Evolutionary conservation across 2,329 filamentous ascomycete species (phyloP).

Genomic region (Mycocentrospora acerina): DNA sequence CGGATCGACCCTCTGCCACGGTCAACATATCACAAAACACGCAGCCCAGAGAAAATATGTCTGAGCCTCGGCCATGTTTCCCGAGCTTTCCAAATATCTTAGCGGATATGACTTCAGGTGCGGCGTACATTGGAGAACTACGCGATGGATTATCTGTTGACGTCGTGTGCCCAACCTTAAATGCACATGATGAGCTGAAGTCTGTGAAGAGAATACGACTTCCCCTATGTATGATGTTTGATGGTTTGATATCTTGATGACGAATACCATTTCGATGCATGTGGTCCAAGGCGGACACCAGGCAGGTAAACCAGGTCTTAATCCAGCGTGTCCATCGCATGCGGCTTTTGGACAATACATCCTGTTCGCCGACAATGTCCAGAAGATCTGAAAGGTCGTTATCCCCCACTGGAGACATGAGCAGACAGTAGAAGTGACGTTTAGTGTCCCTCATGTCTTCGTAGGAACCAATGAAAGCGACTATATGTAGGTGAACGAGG

Average conservation of each 20-base stretch:
- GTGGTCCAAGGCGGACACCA: slow-evolving; percentile 15
- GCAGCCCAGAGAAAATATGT: slow-evolving; percentile 17
- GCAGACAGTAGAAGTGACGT: slow-evolving; percentile 11
- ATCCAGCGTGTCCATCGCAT: too few relatives aligned
- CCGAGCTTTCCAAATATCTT: not conserved
- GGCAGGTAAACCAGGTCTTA: not conserved
- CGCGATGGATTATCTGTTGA: slow-evolving; percentile 7
- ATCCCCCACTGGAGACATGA: slow-evolving; percentile 17
- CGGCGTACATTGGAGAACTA: slow-evolving; percentile 8
- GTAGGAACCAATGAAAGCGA: slow-evolving; percentile 15
- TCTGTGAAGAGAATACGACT: slow-evolving; percentile 15
- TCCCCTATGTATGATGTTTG: slow-evolving; percentile 16
- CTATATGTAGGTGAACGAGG: slow-evolving; percentile 11
- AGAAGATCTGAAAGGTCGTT: slow-evolving; percentile 14
- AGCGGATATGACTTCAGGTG: slow-evolving; percentile 7
- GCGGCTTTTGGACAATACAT: not conserved
- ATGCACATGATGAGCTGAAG: slow-evolving; percentile 13
- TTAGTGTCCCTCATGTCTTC: slow-evolving; percentile 3
- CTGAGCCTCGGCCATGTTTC: slow-evolving; percentile 11
- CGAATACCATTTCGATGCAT: slow-evolving; percentile 12
- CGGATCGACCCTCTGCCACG: slow-evolving; percentile 7
- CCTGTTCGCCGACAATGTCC: slow-evolving; percentile 7
- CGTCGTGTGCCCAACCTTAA: slow-evolving; percentile 6
- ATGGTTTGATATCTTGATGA: slow-evolving; percentile 22
- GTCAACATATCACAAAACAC: slow-evolving; percentile 19